Percentiles rank a stretch among this genome's conserved stretches.
These are phyloP conservation scores for Licmophora abbreviata DNA, from an alignment of 108 stramenopile species.

Conservation along the genomic window DNA sequence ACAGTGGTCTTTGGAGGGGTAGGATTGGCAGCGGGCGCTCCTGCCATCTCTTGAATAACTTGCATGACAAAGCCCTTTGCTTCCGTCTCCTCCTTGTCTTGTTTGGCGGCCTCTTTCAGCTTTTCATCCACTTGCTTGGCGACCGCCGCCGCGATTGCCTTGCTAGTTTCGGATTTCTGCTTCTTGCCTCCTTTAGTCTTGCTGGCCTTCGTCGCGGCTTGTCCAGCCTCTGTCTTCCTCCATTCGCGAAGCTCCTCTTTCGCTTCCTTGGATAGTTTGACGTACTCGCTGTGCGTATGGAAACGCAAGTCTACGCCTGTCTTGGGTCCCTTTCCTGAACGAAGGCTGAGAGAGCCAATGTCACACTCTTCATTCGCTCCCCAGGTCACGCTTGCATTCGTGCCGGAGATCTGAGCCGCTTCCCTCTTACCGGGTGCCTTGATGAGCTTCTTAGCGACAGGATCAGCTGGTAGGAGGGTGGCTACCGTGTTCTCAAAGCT, in stretches of 20 bases:
- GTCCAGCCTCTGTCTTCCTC: neutral
- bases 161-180: constrained; percentile 1
- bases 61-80: too few species aligned
- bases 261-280: constrained; percentile 6
- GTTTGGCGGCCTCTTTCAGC: neutral
- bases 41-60: too few species aligned
- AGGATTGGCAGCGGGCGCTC: too few species aligned
- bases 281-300: constrained; percentile 14
- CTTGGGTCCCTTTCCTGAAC: neutral
- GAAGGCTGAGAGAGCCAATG: too few species aligned
- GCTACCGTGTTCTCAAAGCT: constrained; percentile 9
- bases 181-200: neutral
- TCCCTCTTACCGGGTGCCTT: neutral
- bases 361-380: too few species aligned
- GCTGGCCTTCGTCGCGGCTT: constrained; percentile 1
- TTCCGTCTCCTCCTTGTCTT: too few species aligned
- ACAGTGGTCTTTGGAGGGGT: too few species aligned
- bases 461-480: constrained; percentile 7
- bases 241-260: constrained; percentile 9
- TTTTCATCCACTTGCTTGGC: constrained; percentile 2
- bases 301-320: constrained; percentile 20
- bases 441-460: constrained; percentile 4
- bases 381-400: too few species aligned
- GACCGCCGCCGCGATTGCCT: constrained; percentile 2
- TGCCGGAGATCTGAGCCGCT: neutral